Conservation (phyloP, 1,284 basidiomycete genomes). For the Cerrena zonata region DNA sequence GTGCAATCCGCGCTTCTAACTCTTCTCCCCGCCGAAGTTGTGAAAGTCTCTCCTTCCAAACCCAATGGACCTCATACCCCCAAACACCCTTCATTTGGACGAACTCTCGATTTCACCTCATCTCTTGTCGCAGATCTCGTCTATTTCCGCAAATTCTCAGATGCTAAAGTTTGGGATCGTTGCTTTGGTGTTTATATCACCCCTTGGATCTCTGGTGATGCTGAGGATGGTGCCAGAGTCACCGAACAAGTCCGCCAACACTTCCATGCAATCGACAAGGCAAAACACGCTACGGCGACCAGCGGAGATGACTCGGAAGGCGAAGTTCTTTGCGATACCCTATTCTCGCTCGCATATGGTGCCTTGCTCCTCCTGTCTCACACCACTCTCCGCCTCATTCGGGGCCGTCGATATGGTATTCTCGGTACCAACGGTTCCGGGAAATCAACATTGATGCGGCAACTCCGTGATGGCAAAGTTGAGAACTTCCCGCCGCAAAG, state of each 20-base stretch:
- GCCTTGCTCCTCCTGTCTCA: slow-evolving; percentile 93
- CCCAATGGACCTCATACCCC: slow-evolving; percentile 45
- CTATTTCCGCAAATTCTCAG: slow-evolving; percentile 60
- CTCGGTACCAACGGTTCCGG: slow-evolving; percentile 94
- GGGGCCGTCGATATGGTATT: slow-evolving; percentile 91
- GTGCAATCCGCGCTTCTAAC: slow-evolving; percentile 54
- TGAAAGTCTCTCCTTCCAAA: slow-evolving; percentile 34
- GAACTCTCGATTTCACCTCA: slow-evolving; percentile 66
- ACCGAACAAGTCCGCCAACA: slow-evolving; percentile 64
- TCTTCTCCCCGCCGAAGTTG: slow-evolving; percentile 51
- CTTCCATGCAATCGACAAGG: slow-evolving; percentile 76
- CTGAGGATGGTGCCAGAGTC: slow-evolving; percentile 43
- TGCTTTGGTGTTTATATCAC: slow-evolving; percentile 68
- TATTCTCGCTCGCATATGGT: slow-evolving; percentile 96
- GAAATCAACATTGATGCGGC: slow-evolving; percentile 95
- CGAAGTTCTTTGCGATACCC: slow-evolving; percentile 84
- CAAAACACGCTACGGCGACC: slow-evolving; percentile 41
- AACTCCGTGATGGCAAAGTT: slow-evolving; percentile 89
- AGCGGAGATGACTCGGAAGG: slow-evolving; percentile 63
- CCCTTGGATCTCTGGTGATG: slow-evolving; percentile 53
- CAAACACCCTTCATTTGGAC: slow-evolving; percentile 44
- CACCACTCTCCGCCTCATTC: slow-evolving; percentile 84
- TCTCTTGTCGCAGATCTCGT: slow-evolving; percentile 76
- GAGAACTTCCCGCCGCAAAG: slow-evolving; percentile 93
- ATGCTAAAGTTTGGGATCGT: slow-evolving; percentile 64